These are phyloP conservation scores for Claviceps monticola DNA, from an alignment of 2,329 filamentous ascomycete genomes.

Conservation along the genomic window DNA sequence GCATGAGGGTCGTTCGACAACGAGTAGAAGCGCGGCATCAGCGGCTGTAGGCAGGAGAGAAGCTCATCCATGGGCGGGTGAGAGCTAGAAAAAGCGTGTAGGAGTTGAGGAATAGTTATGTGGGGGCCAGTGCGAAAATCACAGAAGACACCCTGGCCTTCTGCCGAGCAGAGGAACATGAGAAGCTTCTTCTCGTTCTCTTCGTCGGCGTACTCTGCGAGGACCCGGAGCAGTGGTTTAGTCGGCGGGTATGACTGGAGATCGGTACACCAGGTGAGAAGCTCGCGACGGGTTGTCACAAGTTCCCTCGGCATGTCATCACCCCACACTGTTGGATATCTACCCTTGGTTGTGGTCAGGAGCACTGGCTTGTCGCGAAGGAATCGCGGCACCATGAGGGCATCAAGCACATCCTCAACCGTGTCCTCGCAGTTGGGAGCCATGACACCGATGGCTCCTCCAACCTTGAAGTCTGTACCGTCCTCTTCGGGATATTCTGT, in stretches of 20 bases:
- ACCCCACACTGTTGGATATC: slow-evolving; percentile 98
- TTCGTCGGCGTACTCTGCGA: slow-evolving; percentile 73
- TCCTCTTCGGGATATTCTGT: slow-evolving; percentile 85
- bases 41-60: slow-evolving; percentile 64
- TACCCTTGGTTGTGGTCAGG: slow-evolving; percentile 63
- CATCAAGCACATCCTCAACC: slow-evolving; percentile 74
- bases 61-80: slow-evolving; percentile 76
- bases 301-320: slow-evolving; percentile 74
- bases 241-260: slow-evolving; percentile 86
- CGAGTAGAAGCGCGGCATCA: slow-evolving; percentile 98
- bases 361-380: slow-evolving; percentile 73
- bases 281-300: slow-evolving; percentile 76
- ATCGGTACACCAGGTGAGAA: slow-evolving; percentile 93
- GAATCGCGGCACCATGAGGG: slow-evolving; percentile 66
- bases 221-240: slow-evolving; percentile 69
- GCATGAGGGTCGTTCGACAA: slow-evolving; percentile 91
- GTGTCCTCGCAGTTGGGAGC: slow-evolving; percentile 67
- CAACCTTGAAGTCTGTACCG: slow-evolving; percentile 84
- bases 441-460: slow-evolving; percentile 85
- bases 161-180: slow-evolving; percentile 69
- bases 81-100: slow-evolving; percentile 82
- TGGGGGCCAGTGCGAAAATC: slow-evolving; percentile 84
- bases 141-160: slow-evolving; percentile 87
- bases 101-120: slow-evolving; percentile 70
- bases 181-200: slow-evolving; percentile 81